phyloP scores from a whole-genome alignment of 441 rosid genomes.

The Kokia cookei region DNA sequence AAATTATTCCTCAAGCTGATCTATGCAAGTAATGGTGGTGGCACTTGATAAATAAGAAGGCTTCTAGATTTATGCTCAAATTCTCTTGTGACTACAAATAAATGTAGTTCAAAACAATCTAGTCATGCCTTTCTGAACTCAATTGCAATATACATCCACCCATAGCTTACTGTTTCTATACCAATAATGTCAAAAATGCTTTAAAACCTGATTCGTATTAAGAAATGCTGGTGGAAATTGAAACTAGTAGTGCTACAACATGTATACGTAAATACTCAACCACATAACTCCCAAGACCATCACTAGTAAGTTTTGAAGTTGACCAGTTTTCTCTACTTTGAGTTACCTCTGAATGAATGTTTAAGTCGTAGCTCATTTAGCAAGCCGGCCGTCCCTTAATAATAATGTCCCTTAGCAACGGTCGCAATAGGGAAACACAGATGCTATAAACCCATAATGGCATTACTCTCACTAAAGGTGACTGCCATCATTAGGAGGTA shows the following conservation, averaged over 20 bases:
- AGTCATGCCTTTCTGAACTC: not conserved
- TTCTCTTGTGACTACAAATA: not conserved
- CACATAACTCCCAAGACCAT: not conserved
- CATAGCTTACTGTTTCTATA: not conserved
- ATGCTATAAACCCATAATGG: not conserved
- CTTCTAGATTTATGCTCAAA: not conserved
- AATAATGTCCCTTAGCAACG: not conserved
- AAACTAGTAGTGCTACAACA: not conserved
- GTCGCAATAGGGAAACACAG: not conserved
- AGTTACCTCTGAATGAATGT: not conserved
- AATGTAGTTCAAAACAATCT: not conserved
- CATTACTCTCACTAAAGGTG: not conserved
- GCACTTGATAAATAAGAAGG: not conserved
- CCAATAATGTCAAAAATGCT: too few relatives aligned
- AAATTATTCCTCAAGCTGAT: not conserved
- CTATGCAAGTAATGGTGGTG: not conserved
- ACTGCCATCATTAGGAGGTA: not conserved
- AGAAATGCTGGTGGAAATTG: not conserved
- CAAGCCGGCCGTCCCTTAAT: not conserved
- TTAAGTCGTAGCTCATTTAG: not conserved
- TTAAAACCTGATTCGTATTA: not conserved
- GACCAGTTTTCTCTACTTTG: not conserved
- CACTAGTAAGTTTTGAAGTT: not conserved
- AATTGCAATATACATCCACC: not conserved
- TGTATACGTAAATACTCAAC: not conserved